These are phyloP conservation scores for Colletotrichum gigasporum DNA, from an alignment of 2,329 filamentous ascomycete species.

Conservation along the genomic window DNA sequence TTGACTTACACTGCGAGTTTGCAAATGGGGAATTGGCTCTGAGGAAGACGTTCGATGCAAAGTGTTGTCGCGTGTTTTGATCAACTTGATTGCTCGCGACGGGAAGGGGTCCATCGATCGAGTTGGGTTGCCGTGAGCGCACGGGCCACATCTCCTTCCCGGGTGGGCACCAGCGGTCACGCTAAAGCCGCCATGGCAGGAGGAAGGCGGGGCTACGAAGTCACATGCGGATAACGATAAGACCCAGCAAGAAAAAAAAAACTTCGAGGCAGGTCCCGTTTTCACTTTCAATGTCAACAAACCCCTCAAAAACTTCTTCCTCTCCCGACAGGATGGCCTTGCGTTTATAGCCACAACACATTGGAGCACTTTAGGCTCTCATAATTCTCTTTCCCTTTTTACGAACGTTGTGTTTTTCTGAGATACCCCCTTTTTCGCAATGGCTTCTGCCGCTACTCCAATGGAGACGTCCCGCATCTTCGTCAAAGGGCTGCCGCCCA, in stretches of 20 bases:
- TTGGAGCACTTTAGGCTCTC: slow-evolving; percentile 19
- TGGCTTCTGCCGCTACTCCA: slow-evolving; percentile 33
- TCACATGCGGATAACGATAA: slow-evolving; percentile 35
- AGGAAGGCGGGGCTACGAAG: slow-evolving; percentile 1
- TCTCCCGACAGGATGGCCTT: slow-evolving; percentile 24
- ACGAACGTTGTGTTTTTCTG: slow-evolving; percentile 19
- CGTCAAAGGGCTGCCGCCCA: slow-evolving; percentile 86
- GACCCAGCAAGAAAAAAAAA: slow-evolving; percentile 25
- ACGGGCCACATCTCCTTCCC: slow-evolving; percentile 17
- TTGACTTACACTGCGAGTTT: slow-evolving; percentile 5
- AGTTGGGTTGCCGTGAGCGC: slow-evolving; percentile 21
- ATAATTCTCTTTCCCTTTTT: slow-evolving; percentile 9
- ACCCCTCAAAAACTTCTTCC: slow-evolving; percentile 29
- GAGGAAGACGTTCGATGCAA: not conserved
- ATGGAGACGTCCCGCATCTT: slow-evolving; percentile 76
- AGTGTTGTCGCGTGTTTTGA: slow-evolving; percentile 24
- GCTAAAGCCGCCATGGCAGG: slow-evolving; percentile 10
- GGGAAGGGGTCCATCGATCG: slow-evolving; percentile 16
- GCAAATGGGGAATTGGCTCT: not conserved
- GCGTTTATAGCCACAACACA: slow-evolving; percentile 20
- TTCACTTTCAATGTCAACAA: slow-evolving; percentile 30
- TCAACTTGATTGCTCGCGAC: slow-evolving; percentile 12
- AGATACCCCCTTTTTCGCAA: slow-evolving; percentile 36
- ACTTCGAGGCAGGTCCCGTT: slow-evolving; percentile 43
- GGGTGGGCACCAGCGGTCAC: slow-evolving; percentile 1